These are phyloP conservation scores for Fraxinus cuspidata DNA, from an alignment of 257 asterid species.

Conservation along the genomic window DNA sequence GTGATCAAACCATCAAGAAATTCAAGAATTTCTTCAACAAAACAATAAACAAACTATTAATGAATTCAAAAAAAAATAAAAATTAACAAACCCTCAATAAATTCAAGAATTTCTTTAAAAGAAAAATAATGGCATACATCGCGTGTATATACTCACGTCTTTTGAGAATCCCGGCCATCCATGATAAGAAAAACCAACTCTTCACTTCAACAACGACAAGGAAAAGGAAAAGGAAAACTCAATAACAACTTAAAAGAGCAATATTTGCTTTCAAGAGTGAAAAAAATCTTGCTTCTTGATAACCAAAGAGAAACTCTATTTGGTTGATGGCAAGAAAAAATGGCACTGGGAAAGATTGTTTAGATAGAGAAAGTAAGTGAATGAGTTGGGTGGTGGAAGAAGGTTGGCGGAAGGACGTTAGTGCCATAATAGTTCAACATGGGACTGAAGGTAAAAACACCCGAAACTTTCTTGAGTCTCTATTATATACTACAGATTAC, in stretches of 20 bases:
- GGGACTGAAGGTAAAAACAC: too few relatives aligned
- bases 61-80: background rate
- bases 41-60: background rate
- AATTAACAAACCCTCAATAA: too few relatives aligned
- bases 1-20: background rate
- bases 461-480: too few relatives aligned
- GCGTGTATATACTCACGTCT: background rate
- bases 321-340: background rate
- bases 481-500: too few relatives aligned
- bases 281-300: too few relatives aligned
- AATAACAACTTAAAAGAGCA: too few relatives aligned
- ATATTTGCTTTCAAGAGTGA: background rate
- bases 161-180: background rate
- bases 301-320: background rate
- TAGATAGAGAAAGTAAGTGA: too few relatives aligned
- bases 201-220: background rate
- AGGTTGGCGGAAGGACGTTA: too few relatives aligned
- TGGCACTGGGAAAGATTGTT: too few relatives aligned
- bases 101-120: background rate
- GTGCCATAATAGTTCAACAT: too few relatives aligned
- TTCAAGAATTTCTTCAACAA: background rate
- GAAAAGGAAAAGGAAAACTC: too few relatives aligned
- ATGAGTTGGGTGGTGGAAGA: too few relatives aligned
- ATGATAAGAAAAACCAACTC: background rate
- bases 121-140: background rate